Evolutionary conservation across 306 rosid genomes (phyloP).

Genomic region (Parietaria judaica): DNA sequence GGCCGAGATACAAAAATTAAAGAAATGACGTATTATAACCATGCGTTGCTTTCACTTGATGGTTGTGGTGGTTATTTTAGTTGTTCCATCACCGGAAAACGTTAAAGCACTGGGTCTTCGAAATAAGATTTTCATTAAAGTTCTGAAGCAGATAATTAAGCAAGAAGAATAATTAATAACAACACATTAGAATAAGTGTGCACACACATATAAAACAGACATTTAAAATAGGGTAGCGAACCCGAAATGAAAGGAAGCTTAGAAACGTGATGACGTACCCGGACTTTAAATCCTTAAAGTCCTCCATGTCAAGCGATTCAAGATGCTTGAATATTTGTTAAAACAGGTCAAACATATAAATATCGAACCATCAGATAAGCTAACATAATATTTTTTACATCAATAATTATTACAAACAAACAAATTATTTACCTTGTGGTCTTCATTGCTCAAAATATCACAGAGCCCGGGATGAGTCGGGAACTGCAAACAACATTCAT

Average conservation of each 20-base stretch:
- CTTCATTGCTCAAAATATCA: constrained; percentile 51
- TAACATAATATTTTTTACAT: not conserved
- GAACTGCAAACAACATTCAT: constrained; percentile 36
- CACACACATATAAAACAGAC: too few relatives aligned
- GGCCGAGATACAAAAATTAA: not conserved
- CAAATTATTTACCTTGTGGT: constrained; percentile 42
- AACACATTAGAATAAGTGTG: not conserved
- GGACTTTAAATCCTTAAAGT: constrained; percentile 49
- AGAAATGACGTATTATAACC: constrained; percentile 25
- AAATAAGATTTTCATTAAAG: constrained; percentile 49
- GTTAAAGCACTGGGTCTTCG: constrained; percentile 44
- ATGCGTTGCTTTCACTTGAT: constrained; percentile 64
- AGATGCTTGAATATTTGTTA: constrained; percentile 51
- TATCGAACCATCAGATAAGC: not conserved
- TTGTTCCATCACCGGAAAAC: constrained; percentile 46
- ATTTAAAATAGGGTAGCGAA: too few relatives aligned
- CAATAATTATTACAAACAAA: not conserved
- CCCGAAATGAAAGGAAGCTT: constrained; percentile 25
- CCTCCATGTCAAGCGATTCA: constrained; percentile 49
- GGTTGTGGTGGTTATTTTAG: constrained; percentile 41
- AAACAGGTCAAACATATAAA: constrained; percentile 16
- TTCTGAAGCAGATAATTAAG: constrained; percentile 32
- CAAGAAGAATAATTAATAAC: not conserved
- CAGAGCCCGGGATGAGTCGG: constrained; percentile 79
- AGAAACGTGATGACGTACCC: constrained; percentile 59